Evolutionary conservation across 2,329 filamentous ascomycete species (phyloP), one percentile per base, ranked within the genome.

Genomic region (Purpureocillium takamizusanense): DNA sequence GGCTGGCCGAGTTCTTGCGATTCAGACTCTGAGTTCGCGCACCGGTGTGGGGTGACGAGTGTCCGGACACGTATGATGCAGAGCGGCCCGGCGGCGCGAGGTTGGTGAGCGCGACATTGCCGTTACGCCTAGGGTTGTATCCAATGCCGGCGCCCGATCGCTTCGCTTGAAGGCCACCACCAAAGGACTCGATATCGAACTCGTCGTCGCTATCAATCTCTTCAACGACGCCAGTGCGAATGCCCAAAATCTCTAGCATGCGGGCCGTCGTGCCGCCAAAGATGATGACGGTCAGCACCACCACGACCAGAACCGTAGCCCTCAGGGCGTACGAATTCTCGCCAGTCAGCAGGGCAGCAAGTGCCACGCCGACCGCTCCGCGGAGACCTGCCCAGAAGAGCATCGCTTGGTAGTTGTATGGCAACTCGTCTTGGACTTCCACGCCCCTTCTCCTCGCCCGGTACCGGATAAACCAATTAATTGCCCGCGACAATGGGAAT

Each of bases 361-460:
- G 71, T 2, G 92, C 92, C 28, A 98, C 92, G 41, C 92, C 92
- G 50, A 98, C 92, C 34, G 92, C 92, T 51, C 92, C 92, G 45
- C 92, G 86, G 23, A 98, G 72, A 18, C 92, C 92, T 13, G 92
- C 92, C 92, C 92, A 98, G 66, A 94, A 98, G n/a, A 98, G 77
- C 92, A 98, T 97, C n/a, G 85, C 88, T 62, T 97, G 92, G 62
- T 97, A 95, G 50, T 86, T 87, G 56, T 88, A 94, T 0, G 92
- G 92, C 28, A 98, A 67, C 60, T 97, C 92, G 47, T 97, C 90
- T 13, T 78, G 77, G 5, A 82, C 77, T 41, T 94, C 84, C 40
- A 60, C 44, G 17, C 88, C 88, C 38, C 81, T 76, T 35, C 86
- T 78, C 36, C 78, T 75, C 13, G 89, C 86, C 34, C 88, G 78